Evolutionary conservation across 495 filamentous ascomycete genomes (phyloP).

Genomic region (Hypoxylon subgilvum): DNA sequence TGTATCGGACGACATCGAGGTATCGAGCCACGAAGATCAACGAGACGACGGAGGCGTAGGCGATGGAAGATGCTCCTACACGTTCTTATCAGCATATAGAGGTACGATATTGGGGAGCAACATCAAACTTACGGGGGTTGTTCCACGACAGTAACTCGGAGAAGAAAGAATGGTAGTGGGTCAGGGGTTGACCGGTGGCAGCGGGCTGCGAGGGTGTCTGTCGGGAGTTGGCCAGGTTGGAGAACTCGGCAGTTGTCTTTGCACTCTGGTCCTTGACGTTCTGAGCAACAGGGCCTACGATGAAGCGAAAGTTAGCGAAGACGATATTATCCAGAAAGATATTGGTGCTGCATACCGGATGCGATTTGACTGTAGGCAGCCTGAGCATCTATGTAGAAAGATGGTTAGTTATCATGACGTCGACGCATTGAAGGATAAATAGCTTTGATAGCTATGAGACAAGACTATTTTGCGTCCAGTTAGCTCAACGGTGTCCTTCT

Average conservation of each 20-base stretch:
- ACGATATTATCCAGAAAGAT: background rate
- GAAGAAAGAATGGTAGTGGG: conserved; percentile 96
- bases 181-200: conserved; percentile 85
- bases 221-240: conserved; percentile 73
- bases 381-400: conserved; percentile 45
- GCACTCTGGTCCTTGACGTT: conserved; percentile 74
- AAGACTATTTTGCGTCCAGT: conserved; percentile 40
- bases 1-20: conserved; percentile 83
- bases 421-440: conserved; percentile 7
- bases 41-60: conserved; percentile 72
- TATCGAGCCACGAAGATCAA: conserved; percentile 92
- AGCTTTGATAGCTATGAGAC: conserved; percentile 9
- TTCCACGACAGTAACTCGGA: conserved; percentile 79
- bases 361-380: conserved; percentile 50
- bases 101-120: conserved; percentile 36
- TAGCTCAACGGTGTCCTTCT: conserved; percentile 35
- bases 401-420: conserved; percentile 29
- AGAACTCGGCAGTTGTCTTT: conserved; percentile 75
- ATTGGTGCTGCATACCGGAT: conserved; percentile 47
- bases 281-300: conserved; percentile 74
- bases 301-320: conserved; percentile 33
- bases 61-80: conserved; percentile 81
- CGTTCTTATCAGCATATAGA: conserved; percentile 49
- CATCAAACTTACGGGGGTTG: conserved; percentile 52
- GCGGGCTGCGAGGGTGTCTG: conserved; percentile 70